Percentiles rank a stretch among this genome's conserved stretches.
These are phyloP conservation scores for Ophiocordyceps polyrhachis-furcata DNA, from an alignment of 2,329 filamentous ascomycete genomes.

Conservation along the genomic window DNA sequence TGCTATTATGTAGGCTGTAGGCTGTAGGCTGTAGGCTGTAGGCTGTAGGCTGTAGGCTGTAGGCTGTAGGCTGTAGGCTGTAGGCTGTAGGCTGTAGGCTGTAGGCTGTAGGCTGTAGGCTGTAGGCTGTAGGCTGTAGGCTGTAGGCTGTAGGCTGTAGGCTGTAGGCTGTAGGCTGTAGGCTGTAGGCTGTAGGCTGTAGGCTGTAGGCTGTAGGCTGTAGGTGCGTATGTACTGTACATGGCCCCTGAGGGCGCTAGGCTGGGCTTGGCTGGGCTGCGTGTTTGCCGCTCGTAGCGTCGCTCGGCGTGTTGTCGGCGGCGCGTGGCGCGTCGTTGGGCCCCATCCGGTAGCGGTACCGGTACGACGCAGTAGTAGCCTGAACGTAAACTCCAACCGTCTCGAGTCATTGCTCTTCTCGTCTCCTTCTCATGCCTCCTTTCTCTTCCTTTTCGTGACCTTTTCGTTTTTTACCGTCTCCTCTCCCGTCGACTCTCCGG, in stretches of 20 bases:
- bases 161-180: too few species aligned
- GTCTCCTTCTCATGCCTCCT: neutral
- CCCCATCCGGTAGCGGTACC: neutral
- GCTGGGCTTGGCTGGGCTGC: neutral
- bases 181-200: too few species aligned
- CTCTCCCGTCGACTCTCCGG: too few species aligned
- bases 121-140: too few species aligned
- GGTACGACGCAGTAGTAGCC: neutral
- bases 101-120: too few species aligned
- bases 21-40: too few species aligned
- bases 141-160: too few species aligned
- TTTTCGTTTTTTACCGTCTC: too few species aligned
- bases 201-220: too few species aligned
- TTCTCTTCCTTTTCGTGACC: neutral
- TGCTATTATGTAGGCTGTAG: neutral
- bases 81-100: too few species aligned
- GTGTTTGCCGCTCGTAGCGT: neutral
- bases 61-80: too few species aligned
- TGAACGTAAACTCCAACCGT: neutral
- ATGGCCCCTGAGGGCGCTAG: neutral
- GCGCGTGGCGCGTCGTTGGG: neutral
- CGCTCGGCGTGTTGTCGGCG: neutral
- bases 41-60: too few species aligned
- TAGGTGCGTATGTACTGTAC: neutral
- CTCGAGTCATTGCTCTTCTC: neutral